phyloP scores from a whole-genome alignment of 208 protist species.

The Giardia duodenalis region DNA sequence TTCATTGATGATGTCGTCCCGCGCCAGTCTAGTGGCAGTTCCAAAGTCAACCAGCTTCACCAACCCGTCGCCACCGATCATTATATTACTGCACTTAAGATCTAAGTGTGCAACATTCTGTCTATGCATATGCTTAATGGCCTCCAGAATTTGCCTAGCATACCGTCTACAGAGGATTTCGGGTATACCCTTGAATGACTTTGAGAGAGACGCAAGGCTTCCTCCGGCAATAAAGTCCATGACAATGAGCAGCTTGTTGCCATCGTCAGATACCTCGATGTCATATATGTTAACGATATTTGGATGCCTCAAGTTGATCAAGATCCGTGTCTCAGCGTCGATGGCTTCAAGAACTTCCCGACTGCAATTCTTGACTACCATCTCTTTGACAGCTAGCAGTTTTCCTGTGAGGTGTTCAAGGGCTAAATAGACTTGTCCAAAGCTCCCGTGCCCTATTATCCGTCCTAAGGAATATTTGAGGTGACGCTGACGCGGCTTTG shows the following conservation, averaged over 20 bases:
- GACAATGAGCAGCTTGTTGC: slow-evolving; percentile 57
- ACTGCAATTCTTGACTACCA: background rate
- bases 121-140: background rate
- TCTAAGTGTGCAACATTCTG: background rate
- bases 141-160: background rate
- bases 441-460: background rate
- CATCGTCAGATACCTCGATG: background rate
- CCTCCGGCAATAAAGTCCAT: slow-evolving; percentile 59
- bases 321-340: slow-evolving; percentile 30
- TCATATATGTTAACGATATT: slow-evolving; percentile 45
- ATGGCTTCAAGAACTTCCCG: background rate
- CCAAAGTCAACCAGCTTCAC: slow-evolving; percentile 5
- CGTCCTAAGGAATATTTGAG: background rate
- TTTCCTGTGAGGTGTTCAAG: background rate
- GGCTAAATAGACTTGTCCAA: background rate
- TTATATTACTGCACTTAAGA: slow-evolving; percentile 5
- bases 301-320: slow-evolving; percentile 35
- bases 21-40: background rate
- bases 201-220: slow-evolving; percentile 49
- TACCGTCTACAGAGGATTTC: background rate
- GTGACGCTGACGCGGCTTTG: background rate
- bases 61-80: background rate
- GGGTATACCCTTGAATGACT: background rate
- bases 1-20: background rate
- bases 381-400: slow-evolving; percentile 8